phyloP scores from a whole-genome alignment of 192 early-diverging fungal species.

The Lunasporangiospora selenospora region DNA sequence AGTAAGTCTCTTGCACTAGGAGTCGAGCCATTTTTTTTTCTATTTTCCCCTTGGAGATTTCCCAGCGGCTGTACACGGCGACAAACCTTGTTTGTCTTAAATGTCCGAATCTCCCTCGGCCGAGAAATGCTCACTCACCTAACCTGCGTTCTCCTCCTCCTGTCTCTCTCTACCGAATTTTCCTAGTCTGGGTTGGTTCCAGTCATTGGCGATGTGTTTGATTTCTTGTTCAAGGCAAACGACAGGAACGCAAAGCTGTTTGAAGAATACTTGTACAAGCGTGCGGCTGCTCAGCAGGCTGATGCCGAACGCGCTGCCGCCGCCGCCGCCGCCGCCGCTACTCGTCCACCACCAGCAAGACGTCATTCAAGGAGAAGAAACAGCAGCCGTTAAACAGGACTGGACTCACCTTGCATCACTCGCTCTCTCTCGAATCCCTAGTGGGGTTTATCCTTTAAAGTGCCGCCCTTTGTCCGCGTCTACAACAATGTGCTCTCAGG shows the following conservation, averaged over 20 bases:
- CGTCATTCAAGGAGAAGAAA: background rate
- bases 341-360: background rate
- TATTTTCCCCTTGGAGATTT: background rate
- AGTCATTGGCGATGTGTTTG: slow-evolving; percentile 55
- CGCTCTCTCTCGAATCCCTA: too few species aligned
- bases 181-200: slow-evolving; percentile 58
- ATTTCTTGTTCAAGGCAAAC: slow-evolving; percentile 60
- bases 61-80: too few species aligned
- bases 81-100: too few species aligned
- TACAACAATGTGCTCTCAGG: too few species aligned
- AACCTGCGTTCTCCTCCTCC: background rate
- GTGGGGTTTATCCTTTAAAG: too few species aligned
- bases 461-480: too few species aligned
- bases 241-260: slow-evolving; percentile 57
- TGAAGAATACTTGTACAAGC: slow-evolving; percentile 51
- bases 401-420: too few species aligned
- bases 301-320: slow-evolving; percentile 9
- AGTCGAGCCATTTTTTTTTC: background rate
- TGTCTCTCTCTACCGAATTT: background rate
- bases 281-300: slow-evolving; percentile 14
- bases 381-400: too few species aligned
- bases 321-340: background rate
- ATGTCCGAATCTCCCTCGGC: too few species aligned
- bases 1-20: slow-evolving; percentile 49
- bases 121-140: background rate